phyloP scores from a whole-genome alignment of 2,329 filamentous ascomycete species.

The Stemphylium beticola region DNA sequence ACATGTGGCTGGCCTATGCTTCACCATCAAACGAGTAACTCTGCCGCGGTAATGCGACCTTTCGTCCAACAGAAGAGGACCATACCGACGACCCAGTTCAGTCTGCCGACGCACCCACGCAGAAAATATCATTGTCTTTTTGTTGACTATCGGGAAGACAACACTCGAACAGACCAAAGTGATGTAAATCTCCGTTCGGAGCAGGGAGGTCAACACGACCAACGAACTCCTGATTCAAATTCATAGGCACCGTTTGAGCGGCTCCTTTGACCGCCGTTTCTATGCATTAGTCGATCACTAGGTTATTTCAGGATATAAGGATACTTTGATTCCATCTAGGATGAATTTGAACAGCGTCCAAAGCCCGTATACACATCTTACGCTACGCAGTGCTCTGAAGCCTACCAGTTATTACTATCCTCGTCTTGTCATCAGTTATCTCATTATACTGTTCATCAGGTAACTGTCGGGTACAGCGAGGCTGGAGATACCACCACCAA shows the following conservation, averaged over 20 bases:
- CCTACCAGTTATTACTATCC: not conserved
- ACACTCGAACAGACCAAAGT: slow-evolving; percentile 5
- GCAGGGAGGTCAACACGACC: slow-evolving; percentile 18
- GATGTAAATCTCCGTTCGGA: slow-evolving; percentile 15
- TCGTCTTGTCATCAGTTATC: not conserved
- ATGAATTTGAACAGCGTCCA: not conserved
- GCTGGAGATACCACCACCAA: not conserved
- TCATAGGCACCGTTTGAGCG: slow-evolving; percentile 13
- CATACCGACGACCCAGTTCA: not conserved
- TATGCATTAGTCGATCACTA: not conserved
- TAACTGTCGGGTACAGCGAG: not conserved
- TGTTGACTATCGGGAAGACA: slow-evolving; percentile 8
- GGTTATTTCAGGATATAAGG: slow-evolving; percentile 4
- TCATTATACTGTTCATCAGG: not conserved
- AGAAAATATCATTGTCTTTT: not conserved
- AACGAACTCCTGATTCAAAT: slow-evolving; percentile 6
- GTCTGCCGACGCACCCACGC: not conserved
- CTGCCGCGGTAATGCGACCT: not conserved
- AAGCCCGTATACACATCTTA: too few relatives aligned
- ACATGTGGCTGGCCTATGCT: not conserved
- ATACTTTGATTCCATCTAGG: not conserved
- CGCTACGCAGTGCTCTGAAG: too few relatives aligned
- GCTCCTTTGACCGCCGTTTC: slow-evolving; percentile 19
- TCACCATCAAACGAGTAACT: not conserved
- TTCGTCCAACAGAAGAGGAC: not conserved